phyloP scores from a whole-genome alignment of 1,139 yeast species.

The Tardiomyces blankii region DNA sequence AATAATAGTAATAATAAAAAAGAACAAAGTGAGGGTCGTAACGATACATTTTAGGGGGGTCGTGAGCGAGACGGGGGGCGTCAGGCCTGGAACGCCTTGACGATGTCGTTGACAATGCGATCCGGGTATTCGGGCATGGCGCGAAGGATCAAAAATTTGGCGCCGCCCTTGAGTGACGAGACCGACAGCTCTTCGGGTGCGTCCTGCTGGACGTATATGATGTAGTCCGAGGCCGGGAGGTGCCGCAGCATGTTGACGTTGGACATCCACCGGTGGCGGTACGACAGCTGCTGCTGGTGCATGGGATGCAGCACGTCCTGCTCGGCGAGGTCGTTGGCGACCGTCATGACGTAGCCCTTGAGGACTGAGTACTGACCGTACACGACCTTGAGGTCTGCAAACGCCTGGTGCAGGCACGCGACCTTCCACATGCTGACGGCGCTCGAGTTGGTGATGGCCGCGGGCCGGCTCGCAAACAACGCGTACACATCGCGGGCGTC shows the following conservation, averaged over 20 bases:
- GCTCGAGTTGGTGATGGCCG: constrained; percentile 10
- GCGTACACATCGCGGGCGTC: background rate
- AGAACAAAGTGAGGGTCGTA: too few species aligned
- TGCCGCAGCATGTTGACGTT: constrained; percentile 17
- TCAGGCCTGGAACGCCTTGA: constrained; percentile 2
- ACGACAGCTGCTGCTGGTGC: constrained; percentile 4
- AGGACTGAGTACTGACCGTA: constrained; percentile 10
- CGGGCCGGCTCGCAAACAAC: constrained; percentile 7
- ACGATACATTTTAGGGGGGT: too few species aligned
- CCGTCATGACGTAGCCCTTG: constrained; percentile 18
- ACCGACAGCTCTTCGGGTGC: background rate
- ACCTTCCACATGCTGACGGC: constrained; percentile 19
- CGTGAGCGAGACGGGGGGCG: too few species aligned
- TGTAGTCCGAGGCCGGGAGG: constrained; percentile 18
- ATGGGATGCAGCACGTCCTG: constrained; percentile 3
- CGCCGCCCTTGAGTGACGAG: constrained; percentile 5
- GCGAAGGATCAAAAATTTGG: constrained; percentile 4
- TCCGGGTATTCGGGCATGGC: constrained; percentile 6
- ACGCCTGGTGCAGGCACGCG: constrained; percentile 19
- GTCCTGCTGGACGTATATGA: constrained; percentile 9
- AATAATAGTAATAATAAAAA: too few species aligned
- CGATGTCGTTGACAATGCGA: constrained; percentile 14
- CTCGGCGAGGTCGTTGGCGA: constrained; percentile 18
- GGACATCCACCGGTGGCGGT: constrained; percentile 18
- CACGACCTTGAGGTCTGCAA: constrained; percentile 10